phyloP scores from a whole-genome alignment of 1,284 basidiomycete genomes.

The Phellinidium pouzarii region DNA sequence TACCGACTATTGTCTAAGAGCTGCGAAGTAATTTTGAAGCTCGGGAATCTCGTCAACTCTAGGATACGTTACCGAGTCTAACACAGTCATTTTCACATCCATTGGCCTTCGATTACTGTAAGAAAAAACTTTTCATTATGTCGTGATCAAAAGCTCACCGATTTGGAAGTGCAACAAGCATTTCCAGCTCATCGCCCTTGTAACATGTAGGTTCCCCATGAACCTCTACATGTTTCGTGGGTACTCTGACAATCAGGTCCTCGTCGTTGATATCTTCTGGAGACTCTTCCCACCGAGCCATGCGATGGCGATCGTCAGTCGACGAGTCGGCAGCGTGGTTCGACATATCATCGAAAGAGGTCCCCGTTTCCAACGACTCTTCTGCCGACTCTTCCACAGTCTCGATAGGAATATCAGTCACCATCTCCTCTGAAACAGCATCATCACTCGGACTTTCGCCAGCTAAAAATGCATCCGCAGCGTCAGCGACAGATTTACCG shows the following conservation, averaged over 20 bases:
- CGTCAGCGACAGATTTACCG: too few species aligned
- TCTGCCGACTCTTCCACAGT: too few species aligned
- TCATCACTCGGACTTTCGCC: too few species aligned
- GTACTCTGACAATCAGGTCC: constrained; percentile 38
- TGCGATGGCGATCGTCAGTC: too few species aligned
- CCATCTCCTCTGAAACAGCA: too few species aligned
- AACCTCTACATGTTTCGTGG: constrained; percentile 41
- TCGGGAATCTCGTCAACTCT: constrained; percentile 33
- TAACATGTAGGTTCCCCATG: constrained; percentile 4
- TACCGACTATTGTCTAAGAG: constrained; percentile 42
- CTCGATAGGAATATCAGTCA: too few species aligned
- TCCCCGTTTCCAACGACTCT: too few species aligned
- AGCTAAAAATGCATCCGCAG: too few species aligned
- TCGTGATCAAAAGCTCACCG: constrained; percentile 14
- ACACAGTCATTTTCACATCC: constrained; percentile 42
- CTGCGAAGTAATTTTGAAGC: constrained; percentile 37
- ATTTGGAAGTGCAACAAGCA: constrained; percentile 19
- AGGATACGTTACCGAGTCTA: constrained; percentile 29
- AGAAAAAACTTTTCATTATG: background rate
- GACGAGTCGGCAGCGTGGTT: too few species aligned
- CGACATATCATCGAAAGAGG: too few species aligned
- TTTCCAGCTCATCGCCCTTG: constrained; percentile 8
- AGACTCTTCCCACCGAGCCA: too few species aligned
- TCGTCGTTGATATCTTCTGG: background rate
- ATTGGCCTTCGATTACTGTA: constrained; percentile 34